A percentile compares a stretch with the other conserved stretches of the same genome.
Conservation (phyloP, 305 asterid species). For the Euphrasia arctica region DNA sequence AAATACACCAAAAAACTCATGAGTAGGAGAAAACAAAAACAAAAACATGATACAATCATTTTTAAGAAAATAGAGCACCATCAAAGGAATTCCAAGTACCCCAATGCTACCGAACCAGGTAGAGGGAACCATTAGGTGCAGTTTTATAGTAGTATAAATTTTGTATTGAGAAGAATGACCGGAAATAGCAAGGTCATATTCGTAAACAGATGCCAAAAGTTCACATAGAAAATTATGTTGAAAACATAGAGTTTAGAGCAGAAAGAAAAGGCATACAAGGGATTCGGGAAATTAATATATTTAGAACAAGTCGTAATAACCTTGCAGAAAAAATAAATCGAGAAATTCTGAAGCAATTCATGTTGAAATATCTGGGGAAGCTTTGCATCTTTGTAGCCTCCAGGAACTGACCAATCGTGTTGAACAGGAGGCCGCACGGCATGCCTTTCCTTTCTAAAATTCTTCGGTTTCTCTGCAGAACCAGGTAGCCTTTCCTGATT, state of each 20-base stretch:
- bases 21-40: constrained; percentile 17
- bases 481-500: constrained; percentile 66
- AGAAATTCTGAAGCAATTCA: constrained; percentile 95
- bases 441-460: constrained; percentile 73
- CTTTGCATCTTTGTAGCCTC: constrained; percentile 41
- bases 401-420: constrained; percentile 95
- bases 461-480: constrained; percentile 62
- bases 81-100: constrained; percentile 15
- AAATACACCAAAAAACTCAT: constrained; percentile 26
- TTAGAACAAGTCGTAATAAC: constrained; percentile 27
- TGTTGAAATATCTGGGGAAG: constrained; percentile 96
- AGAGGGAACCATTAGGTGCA: constrained; percentile 24
- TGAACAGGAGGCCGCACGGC: constrained; percentile 97
- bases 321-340: constrained; percentile 97
- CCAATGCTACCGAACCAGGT: constrained; percentile 15
- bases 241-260: constrained; percentile 8
- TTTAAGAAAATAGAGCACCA: constrained; percentile 15
- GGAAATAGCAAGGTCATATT: constrained; percentile 11
- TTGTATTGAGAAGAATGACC: constrained; percentile 3
- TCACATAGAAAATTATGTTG: constrained; percentile 15
- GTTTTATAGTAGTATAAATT: neutral
- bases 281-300: neutral
- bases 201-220: too few species aligned
- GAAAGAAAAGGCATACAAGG: constrained; percentile 4
- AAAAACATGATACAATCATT: neutral